Base-by-base conservation (phyloP, 2,329 filamentous ascomycete species). In the Pleurostoma richardsiae region DNA sequence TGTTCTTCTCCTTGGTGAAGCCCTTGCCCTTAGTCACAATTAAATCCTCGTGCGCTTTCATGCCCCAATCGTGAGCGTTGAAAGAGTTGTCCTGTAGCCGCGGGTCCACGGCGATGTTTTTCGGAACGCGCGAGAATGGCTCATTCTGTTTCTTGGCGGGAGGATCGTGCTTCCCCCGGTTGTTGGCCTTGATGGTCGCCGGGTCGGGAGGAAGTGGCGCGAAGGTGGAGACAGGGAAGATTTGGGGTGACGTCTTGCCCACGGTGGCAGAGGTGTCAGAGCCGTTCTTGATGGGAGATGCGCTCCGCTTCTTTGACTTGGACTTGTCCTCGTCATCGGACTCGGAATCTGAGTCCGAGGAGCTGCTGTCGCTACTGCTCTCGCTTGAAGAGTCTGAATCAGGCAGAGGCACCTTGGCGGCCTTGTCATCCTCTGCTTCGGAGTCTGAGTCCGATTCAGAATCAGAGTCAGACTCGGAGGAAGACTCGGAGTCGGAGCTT, bases 1-100 rank as follows among this genome's bases (percentile, higher is more conserved):
- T 99, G 72, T 99, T 99, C 83, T 99, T 99, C 75, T 97, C 94
- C 76, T 99, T 99, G 50, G 92, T 97, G 71, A 99, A 99, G 4
- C 90, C 90, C 73, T 96, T 97, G 59, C 94, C 94, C 65, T 86
- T 89, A 30, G 92, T 97, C 38, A 96, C 80, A 42, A 90, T 88
- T 52, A 99, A 72, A 63, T 96, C 91, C 56, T 90, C 80, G 62
- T 91, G 88, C 6, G 95, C 95, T 56, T 83, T 83, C 58, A 94
- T 86, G 28, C 91, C 92, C 69, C 97, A 99, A 53, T 87, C 85
- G 64, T 96, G 90, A 27, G 83, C 76, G 8, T 89, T 76, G 64
- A 92, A 97, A 10, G 80, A 81, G 68, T 97, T 96, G 57, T 85
- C 90, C 3, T 82, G 63, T 57, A 90, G 85, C 58, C 73, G 80